Evolutionary conservation across 805 yeast species (phyloP), one percentile per base, ranked within the genome.

Genomic region (Spathaspora boniae): DNA sequence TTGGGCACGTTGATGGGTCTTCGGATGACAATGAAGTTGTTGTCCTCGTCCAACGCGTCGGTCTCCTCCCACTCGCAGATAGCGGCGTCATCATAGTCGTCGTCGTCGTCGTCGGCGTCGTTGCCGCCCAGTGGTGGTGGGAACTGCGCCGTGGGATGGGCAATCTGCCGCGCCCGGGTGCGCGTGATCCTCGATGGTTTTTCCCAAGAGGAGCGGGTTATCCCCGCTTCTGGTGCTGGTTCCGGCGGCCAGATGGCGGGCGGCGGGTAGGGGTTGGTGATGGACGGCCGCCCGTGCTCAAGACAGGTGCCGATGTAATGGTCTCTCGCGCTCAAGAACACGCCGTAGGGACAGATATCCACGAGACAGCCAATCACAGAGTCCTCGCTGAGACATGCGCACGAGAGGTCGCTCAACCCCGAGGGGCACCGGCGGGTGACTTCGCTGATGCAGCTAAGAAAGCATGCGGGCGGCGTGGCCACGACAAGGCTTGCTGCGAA

Each of bases 401-500:
- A 65, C 8, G 51, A 48, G 33, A 71, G 40, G 48, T 72, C 73
- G 3, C 47, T 34, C 22, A 60, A 68, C 4, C 36, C 43, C 2
- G 35, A 31, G 3, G 53, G 51, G 43, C 75, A 68, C 14, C 22
- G 23, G 42, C 53, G 49, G 9, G 75, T 43, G 5, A 70, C 49
- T 15, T 51, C 61, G 36, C 58, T 59, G 26, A 68, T 42, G 47
- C 79, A 73, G 24, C 65, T 44, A 14, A 72, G 43, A 42, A 71
- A 66, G 44, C 79, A 73, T 7, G 76, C 75, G 7, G 78, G 79
- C 3, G 78, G 76, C 0, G 76, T 68, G 15, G 72, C 67, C 9
- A 25, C 16, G 5, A 31, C 48, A 31, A 40, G 36, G 41, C 16
- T 9, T 4, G 4, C 39, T 43, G 24, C 25, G 9, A 20, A 16